Evolutionary conservation across 2,329 filamentous ascomycete genomes (phyloP).

Genomic region (Aspergillus texensis): DNA sequence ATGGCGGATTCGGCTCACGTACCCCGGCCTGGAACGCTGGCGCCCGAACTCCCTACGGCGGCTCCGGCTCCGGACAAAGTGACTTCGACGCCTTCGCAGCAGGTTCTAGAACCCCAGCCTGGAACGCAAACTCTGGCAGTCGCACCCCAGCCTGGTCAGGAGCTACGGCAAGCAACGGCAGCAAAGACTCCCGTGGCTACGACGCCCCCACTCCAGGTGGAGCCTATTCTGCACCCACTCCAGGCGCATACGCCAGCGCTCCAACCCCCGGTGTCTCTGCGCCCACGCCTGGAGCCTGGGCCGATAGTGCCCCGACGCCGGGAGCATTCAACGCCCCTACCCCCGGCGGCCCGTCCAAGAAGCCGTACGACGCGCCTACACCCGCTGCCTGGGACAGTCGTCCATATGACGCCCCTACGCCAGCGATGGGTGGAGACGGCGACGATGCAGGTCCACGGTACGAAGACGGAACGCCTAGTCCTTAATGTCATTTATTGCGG

Average conservation of each 20-base stretch:
- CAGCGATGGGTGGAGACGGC: constrained; percentile 39
- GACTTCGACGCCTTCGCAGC: constrained; percentile 68
- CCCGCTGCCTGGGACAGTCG: constrained; percentile 41
- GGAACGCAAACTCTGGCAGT: constrained; percentile 51
- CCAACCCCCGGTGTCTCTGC: constrained; percentile 71
- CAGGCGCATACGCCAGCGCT: constrained; percentile 58
- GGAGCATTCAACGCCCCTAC: constrained; percentile 50
- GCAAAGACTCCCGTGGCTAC: constrained; percentile 52
- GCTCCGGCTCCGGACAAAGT: constrained; percentile 64
- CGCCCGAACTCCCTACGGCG: constrained; percentile 70
- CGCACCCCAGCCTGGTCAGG: constrained; percentile 51
- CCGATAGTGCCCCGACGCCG: constrained; percentile 49
- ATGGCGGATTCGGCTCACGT: constrained; percentile 64
- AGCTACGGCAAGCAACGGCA: constrained; percentile 30
- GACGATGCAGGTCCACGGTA: constrained; percentile 48
- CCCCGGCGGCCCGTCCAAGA: constrained; percentile 38
- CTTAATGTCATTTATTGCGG: constrained; percentile 23
- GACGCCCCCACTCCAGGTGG: constrained; percentile 77
- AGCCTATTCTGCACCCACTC: constrained; percentile 66
- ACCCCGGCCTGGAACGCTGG: constrained; percentile 80
- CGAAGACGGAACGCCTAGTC: constrained; percentile 48
- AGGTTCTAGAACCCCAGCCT: constrained; percentile 78
- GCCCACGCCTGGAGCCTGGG: constrained; percentile 52
- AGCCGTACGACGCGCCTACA: constrained; percentile 41
- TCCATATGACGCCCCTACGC: constrained; percentile 53